Base-by-base conservation (phyloP, 129 eudicot genomes). In the Escallonia herrerae region DNA sequence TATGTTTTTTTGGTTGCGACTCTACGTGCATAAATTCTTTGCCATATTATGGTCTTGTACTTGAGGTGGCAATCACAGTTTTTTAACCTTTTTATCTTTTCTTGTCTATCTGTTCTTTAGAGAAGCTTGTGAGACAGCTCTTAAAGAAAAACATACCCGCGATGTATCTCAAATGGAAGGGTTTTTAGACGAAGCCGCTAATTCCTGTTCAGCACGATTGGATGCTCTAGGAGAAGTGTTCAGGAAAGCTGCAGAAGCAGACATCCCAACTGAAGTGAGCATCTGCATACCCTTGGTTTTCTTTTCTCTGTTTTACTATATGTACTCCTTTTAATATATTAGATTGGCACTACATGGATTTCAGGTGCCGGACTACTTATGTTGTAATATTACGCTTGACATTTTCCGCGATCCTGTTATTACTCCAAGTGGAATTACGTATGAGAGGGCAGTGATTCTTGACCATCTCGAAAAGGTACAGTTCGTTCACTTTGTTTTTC, bases 381-480 rank as follows among this genome's bases (percentile, higher is more conserved):
- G 99, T 73, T 93, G 96, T 77, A 89, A 74, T 69, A 89, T 93
- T 40, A 88, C 96, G 11, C 91, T 94, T 48, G 99, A 94, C 66
- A 89, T 94, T 48, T 94, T 89, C 48, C 97, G 97, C 37, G 97
- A 94, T 79, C 97, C 99, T 14, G 97, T 94, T 52, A 94, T 80
- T 70, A 83, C 95, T 15, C 95, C 99, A 5, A 89, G 99, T 62
- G 99, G 99, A 45, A 46, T 86, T 54, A 80, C 99, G 10, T 94
- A 94, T 64, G 99, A 94, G 83, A 79, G 95, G 76, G 87, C 85
- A 15, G 74, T 71, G 44, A 94, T 94, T 65, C 84, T 86, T 46
- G 95, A 94, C 0, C 99, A 94, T 77, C 79, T 94, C 33, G 67
- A 82, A 40, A 90, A 93, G 99, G 99, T 88, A 59, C 58, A 56